Conservation (phyloP, 2,329 filamentous ascomycete genomes). For the Neocucurbitaria cava region DNA sequence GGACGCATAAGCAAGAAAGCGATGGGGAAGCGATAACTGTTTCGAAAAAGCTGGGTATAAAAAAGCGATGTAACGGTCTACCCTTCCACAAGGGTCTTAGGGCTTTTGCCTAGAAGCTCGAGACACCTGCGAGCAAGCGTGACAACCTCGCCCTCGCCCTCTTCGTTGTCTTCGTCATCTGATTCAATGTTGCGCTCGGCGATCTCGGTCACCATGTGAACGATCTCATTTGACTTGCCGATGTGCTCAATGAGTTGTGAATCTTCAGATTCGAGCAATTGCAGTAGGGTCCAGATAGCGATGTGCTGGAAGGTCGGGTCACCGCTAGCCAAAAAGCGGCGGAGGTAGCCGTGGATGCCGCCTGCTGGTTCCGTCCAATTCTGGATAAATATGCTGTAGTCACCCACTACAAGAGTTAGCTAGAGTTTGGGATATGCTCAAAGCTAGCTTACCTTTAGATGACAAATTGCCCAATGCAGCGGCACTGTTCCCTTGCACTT, state of each 20-base stretch:
- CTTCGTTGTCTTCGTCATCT: slow-evolving; percentile 84
- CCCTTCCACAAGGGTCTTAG: slow-evolving; percentile 83
- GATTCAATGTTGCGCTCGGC: slow-evolving; percentile 87
- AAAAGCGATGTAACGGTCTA: slow-evolving; percentile 47
- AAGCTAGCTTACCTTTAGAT: slow-evolving; percentile 76
- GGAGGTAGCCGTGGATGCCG: slow-evolving; percentile 94
- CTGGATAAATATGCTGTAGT: slow-evolving; percentile 94
- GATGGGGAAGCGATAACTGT: slow-evolving; percentile 28
- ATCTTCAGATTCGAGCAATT: slow-evolving; percentile 94
- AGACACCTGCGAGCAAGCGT: slow-evolving; percentile 88
- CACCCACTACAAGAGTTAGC: slow-evolving; percentile 71
- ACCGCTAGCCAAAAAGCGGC: slow-evolving; percentile 89
- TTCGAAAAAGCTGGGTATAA: slow-evolving; percentile 35
- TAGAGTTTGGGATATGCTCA: slow-evolving; percentile 4
- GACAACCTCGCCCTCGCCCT: slow-evolving; percentile 92
- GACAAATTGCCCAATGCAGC: slow-evolving; percentile 94
- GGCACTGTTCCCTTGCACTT: slow-evolving; percentile 97
- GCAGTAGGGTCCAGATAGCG: slow-evolving; percentile 95
- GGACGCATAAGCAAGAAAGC: slow-evolving; percentile 34
- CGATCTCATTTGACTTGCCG: slow-evolving; percentile 86
- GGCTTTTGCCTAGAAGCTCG: slow-evolving; percentile 80
- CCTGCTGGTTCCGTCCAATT: slow-evolving; percentile 93
- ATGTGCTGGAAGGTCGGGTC: slow-evolving; percentile 99
- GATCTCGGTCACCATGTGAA: slow-evolving; percentile 90
- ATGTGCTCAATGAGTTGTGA: slow-evolving; percentile 87